Conservation (phyloP, 2,329 filamentous ascomycete species). For the Colletotrichum tabaci region DNA sequence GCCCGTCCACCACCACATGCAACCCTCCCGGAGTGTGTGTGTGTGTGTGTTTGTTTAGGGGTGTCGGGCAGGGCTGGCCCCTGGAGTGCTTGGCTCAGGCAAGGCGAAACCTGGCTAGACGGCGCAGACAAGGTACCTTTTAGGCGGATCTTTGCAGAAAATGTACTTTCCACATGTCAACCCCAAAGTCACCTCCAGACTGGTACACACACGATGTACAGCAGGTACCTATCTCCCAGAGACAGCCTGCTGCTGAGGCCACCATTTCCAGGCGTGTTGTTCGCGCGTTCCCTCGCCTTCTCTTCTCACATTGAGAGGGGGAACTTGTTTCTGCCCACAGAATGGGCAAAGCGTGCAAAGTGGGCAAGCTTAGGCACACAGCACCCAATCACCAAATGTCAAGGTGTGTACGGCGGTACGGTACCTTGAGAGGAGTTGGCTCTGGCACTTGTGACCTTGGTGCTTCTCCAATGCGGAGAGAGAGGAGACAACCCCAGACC, state of each 20-base stretch:
- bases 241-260: slow-evolving; percentile 1
- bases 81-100: slow-evolving; percentile 24
- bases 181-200: slow-evolving; percentile 19
- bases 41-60: neutral
- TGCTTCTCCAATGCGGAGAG: slow-evolving; percentile 59
- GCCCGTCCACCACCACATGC: slow-evolving; percentile 31
- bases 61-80: slow-evolving; percentile 30
- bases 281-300: neutral
- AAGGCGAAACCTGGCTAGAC: slow-evolving; percentile 14
- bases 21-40: slow-evolving; percentile 16
- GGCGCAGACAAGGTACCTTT: slow-evolving; percentile 12
- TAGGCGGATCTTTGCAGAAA: too few relatives aligned
- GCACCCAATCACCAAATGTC: neutral
- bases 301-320: neutral
- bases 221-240: too few relatives aligned
- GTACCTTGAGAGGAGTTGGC: too few relatives aligned
- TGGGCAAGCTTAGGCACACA: neutral
- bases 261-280: neutral
- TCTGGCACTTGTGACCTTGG: neutral
- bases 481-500: slow-evolving; percentile 54
- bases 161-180: slow-evolving; percentile 40
- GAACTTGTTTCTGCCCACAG: neutral
- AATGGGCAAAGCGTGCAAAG: neutral
- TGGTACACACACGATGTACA: too few relatives aligned
- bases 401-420: neutral